Evolutionary conservation across 148 eudicot genomes (phyloP).

Genomic region (Diospyros kaki): DNA sequence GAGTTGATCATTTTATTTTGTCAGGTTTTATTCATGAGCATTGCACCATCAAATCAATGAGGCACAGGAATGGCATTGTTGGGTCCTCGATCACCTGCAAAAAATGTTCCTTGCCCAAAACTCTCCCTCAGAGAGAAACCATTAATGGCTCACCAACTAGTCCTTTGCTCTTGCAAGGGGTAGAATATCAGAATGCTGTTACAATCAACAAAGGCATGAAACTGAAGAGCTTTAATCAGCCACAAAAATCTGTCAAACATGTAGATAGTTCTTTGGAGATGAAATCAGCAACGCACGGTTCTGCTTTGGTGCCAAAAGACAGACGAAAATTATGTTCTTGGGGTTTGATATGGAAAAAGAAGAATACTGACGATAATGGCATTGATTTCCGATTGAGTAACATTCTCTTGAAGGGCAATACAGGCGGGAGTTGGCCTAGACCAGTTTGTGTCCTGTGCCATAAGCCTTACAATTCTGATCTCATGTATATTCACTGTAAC

Average conservation of each 20-base stretch:
- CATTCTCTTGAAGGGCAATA: conserved; percentile 47
- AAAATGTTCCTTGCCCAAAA: conserved; percentile 41
- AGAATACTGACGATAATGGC: conserved; percentile 44
- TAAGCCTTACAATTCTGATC: conserved; percentile 51
- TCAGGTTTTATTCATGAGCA: conserved; percentile 82
- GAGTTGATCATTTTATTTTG: conserved; percentile 6
- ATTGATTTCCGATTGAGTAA: conserved; percentile 47
- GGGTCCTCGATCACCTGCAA: conserved; percentile 59
- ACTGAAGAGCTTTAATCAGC: conserved; percentile 22
- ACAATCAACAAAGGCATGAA: conserved; percentile 27
- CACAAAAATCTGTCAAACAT: conserved; percentile 27
- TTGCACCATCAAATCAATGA: conserved; percentile 54
- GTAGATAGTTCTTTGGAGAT: conserved; percentile 24
- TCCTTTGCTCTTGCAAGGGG: conserved; percentile 70
- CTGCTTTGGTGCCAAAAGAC: conserved; percentile 29
- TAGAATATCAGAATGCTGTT: conserved; percentile 37
- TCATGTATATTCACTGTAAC: conserved; percentile 70
- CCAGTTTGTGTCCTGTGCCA: conserved; percentile 58
- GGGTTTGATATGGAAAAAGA: conserved; percentile 85
- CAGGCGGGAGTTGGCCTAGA: conserved; percentile 18
- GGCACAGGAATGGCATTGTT: conserved; percentile 35
- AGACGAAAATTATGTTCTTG: conserved; percentile 27
- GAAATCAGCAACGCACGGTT: conserved; percentile 28
- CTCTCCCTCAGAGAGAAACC: conserved; percentile 25
- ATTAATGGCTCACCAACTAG: conserved; percentile 65